These are phyloP conservation scores for Elymus sibiricus DNA, from an alignment of 176 grass and related monocot species.

Conservation along the genomic window DNA sequence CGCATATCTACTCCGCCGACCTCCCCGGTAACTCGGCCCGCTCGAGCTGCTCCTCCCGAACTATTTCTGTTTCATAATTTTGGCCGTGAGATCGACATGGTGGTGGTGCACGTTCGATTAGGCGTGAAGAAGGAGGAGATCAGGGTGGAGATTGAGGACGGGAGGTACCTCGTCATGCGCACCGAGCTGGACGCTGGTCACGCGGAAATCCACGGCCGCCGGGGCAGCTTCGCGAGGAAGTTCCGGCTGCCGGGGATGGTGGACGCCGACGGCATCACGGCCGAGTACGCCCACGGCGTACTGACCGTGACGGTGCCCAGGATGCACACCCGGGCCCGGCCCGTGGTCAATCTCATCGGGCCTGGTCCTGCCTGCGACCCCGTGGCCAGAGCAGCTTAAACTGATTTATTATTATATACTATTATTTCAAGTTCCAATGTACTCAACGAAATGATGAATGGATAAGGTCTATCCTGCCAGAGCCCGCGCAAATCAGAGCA, in stretches of 20 bases:
- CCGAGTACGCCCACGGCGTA: conserved; percentile 57
- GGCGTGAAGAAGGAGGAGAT: conserved; percentile 79
- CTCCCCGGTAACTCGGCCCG: conserved; percentile 46
- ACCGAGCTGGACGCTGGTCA: conserved; percentile 38
- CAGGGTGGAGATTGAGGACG: conserved; percentile 77
- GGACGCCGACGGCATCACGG: conserved; percentile 59
- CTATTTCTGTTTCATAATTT: neutral
- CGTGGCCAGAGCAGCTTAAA: conserved; percentile 72
- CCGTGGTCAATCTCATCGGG: conserved; percentile 10
- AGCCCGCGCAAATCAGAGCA: no score
- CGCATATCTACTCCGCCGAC: conserved; percentile 59
- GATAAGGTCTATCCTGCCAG: no score
- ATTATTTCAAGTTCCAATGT: no score
- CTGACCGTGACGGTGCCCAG: conserved; percentile 75
- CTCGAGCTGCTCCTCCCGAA: neutral
- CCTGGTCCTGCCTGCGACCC: conserved; percentile 20
- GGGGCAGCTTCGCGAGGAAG: conserved; percentile 61
- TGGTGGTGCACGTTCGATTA: neutral
- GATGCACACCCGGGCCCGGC: conserved; percentile 33
- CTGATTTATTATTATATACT: neutral
- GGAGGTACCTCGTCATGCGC: conserved; percentile 69
- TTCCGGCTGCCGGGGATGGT: conserved; percentile 69
- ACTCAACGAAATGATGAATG: no score
- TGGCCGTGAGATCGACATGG: neutral
- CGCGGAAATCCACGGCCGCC: neutral